Evolutionary conservation across 1,284 basidiomycete species (phyloP).

Genomic region (Moesziomyces sp.): DNA sequence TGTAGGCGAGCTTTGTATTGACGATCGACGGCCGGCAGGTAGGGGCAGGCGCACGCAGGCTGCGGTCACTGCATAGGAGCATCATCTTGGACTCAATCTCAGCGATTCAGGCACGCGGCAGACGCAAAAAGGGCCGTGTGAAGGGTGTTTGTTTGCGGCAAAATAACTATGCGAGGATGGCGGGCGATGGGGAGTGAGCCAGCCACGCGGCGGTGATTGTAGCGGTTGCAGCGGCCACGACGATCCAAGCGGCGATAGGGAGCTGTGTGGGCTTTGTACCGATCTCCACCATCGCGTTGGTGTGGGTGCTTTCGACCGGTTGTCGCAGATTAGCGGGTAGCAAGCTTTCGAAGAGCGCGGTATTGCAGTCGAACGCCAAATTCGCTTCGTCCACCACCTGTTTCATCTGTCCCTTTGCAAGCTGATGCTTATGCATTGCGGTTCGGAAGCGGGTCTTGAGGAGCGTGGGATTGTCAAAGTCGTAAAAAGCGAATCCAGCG

Average conservation of each 20-base stretch:
- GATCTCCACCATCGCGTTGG: too few relatives aligned
- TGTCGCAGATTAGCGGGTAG: conserved; percentile 12
- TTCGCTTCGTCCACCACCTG: conserved; percentile 75
- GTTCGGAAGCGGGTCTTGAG: conserved; percentile 82
- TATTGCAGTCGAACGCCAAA: conserved; percentile 77
- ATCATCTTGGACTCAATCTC: too few relatives aligned
- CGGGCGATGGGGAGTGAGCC: background rate
- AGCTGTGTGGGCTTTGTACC: too few relatives aligned
- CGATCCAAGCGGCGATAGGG: background rate
- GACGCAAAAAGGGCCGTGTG: background rate
- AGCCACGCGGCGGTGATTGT: background rate
- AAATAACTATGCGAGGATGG: background rate
- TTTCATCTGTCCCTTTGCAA: conserved; percentile 68
- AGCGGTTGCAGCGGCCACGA: background rate
- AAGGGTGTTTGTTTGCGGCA: background rate
- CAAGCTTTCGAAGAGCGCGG: conserved; percentile 72
- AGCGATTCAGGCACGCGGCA: too few relatives aligned
- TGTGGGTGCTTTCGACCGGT: background rate
- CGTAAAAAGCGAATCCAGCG: conserved; percentile 74
- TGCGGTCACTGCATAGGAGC: too few relatives aligned
- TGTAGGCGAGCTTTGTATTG: too few relatives aligned
- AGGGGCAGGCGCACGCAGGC: too few relatives aligned
- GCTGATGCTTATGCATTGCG: conserved; percentile 72
- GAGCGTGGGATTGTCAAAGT: conserved; percentile 77
- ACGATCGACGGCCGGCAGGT: too few relatives aligned